Evolutionary conservation across 805 yeast genomes (phyloP).

Genomic region (Sungouiozyma intestinalis): DNA sequence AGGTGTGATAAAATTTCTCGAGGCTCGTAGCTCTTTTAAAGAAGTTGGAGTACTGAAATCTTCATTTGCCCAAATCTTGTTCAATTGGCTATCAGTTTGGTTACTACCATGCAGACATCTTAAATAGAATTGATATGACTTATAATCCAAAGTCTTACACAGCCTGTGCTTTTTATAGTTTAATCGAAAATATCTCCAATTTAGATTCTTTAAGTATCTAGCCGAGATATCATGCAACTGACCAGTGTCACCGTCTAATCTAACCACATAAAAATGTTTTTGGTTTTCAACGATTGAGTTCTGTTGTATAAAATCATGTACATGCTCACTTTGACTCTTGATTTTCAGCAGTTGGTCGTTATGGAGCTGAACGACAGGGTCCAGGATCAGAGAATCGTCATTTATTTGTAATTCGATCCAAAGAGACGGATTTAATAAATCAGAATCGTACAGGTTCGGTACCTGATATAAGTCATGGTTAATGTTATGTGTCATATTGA

Average conservation of each 20-base stretch:
- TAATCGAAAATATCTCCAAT: constrained; percentile 11
- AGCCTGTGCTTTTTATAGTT: constrained; percentile 2
- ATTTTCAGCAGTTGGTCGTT: constrained; percentile 10
- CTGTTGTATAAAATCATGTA: constrained; percentile 7
- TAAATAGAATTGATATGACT: constrained; percentile 5
- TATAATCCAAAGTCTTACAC: constrained; percentile 6
- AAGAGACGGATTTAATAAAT: constrained; percentile 18
- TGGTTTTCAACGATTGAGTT: constrained; percentile 7
- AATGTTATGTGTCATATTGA: neutral
- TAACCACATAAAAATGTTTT: constrained; percentile 11
- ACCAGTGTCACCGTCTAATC: constrained; percentile 6
- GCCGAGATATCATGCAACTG: constrained; percentile 16
- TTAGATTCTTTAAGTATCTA: constrained; percentile 13
- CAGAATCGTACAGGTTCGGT: constrained; percentile 19
- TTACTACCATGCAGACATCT: constrained; percentile 1
- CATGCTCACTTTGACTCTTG: constrained; percentile 6
- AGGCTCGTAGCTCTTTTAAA: constrained; percentile 6
- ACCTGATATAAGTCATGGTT: constrained; percentile 4
- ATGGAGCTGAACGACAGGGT: constrained; percentile 16
- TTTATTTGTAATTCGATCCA: constrained; percentile 17
- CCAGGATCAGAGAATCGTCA: constrained; percentile 12
- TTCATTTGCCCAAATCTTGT: constrained; percentile 3
- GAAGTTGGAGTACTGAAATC: constrained; percentile 12
- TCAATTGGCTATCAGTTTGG: constrained; percentile 6
- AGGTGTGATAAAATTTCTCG: constrained; percentile 13